Base-by-base conservation (phyloP, 805 yeast genomes). In the Saccharomyces cerevisiae region DNA sequence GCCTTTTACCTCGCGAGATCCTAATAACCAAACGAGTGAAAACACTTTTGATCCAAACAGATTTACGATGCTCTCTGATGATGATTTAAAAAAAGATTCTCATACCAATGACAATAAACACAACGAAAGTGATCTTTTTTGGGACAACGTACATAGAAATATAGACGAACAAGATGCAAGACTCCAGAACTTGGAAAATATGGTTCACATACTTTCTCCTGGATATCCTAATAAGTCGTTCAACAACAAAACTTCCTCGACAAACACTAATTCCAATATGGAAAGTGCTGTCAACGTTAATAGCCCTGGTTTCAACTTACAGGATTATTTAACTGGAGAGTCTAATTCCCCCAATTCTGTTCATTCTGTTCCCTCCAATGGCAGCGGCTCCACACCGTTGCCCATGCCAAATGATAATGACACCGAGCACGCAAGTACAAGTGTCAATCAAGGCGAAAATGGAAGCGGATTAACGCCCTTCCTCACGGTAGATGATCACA, bases 111-210 rank as follows among this genome's bases (percentile, higher is more conserved):
- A 46, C 28, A 29, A 22, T 4, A 49, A 53, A 36, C 41, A 54
- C 11, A 29, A 54, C 24, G 55, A 48, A 6, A 56, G 52, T 28
- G 56, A 55, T 4, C 46, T 57, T 3, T 57, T 63, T 51, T 55
- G 63, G 24, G 55, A 60, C 31, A 43, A 62, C 49, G 51, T 68
- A 49, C 65, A 67, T 51, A 52, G 58, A n/a, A 66, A 62, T 47
- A 67, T 68, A 29, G 63, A 62, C 46, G 64, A 62, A 46, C 72
- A 68, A 55, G 70, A 64, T 47, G 62, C 60, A 36, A 56, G 70
- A 30, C 66, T 68, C 8, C 71, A 66, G 46, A 66, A 68, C 49
- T 54, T 68, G 29, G 70, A 67, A 51, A 66, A 66, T 47, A 56
- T 68, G 61, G 67, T 67, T 28, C 57, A 58, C 48, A 56, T 54